These are phyloP conservation scores for Phaeotremella fagi DNA, from an alignment of 768 basidiomycete genomes.

Conservation along the genomic window DNA sequence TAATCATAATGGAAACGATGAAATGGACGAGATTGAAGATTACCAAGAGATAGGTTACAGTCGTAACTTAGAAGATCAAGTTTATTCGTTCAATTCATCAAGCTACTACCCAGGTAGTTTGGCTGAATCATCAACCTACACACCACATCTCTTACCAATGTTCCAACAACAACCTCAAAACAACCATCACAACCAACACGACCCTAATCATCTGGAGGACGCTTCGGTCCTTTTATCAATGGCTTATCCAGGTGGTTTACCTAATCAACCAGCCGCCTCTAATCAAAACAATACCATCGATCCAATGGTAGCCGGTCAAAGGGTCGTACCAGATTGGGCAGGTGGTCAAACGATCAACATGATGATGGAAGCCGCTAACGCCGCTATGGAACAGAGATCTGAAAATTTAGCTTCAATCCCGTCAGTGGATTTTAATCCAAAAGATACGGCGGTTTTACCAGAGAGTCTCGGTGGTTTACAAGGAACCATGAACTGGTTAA, in stretches of 20 bases:
- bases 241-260: constrained; percentile 39
- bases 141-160: constrained; percentile 38
- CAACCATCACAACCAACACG: constrained; percentile 16
- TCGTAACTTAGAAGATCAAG: constrained; percentile 24
- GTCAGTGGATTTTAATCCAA: too few relatives aligned
- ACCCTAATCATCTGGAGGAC: constrained; percentile 42
- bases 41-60: constrained; percentile 15
- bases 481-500: neutral
- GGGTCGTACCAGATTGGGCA: constrained; percentile 26
- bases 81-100: constrained; percentile 15
- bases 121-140: constrained; percentile 22
- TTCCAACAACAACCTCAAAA: constrained; percentile 25
- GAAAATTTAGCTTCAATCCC: constrained; percentile 4
- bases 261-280: neutral
- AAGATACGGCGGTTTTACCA: neutral
- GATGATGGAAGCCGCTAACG: constrained; percentile 30
- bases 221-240: constrained; percentile 45
- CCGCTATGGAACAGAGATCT: neutral
- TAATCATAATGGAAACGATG: constrained; percentile 25
- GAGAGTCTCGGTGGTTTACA: neutral
- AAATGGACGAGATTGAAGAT: constrained; percentile 10
- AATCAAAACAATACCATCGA: constrained; percentile 1
- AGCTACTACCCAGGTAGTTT: constrained; percentile 15
- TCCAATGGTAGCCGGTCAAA: constrained; percentile 8
- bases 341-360: constrained; percentile 30